Evolutionary conservation across 768 basidiomycete species (phyloP).

Genomic region (Bullera alba): DNA sequence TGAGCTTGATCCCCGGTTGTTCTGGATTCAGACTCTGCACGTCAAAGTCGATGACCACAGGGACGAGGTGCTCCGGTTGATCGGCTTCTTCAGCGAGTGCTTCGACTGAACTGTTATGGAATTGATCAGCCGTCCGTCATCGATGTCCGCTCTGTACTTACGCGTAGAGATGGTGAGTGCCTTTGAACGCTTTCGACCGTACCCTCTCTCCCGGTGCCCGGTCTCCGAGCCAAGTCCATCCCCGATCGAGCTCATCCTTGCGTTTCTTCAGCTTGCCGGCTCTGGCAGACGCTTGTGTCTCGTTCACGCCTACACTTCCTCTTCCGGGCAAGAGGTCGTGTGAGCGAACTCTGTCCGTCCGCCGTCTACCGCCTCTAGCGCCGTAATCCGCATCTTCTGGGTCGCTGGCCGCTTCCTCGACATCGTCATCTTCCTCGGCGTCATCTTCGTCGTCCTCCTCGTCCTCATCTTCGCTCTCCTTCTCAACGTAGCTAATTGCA

Average conservation of each 20-base stretch:
- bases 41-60: constrained; percentile 92
- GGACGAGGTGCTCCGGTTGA: constrained; percentile 59
- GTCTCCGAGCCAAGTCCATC: constrained; percentile 84
- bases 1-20: constrained; percentile 79
- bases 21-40: constrained; percentile 76
- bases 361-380: background rate
- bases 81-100: constrained; percentile 60
- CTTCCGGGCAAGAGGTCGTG: background rate
- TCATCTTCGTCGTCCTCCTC: constrained; percentile 78
- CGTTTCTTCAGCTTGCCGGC: constrained; percentile 50
- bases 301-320: constrained; percentile 56
- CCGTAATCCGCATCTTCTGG: constrained; percentile 38
- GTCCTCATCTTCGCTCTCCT: constrained; percentile 39
- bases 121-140: background rate
- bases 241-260: constrained; percentile 48
- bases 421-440: constrained; percentile 77
- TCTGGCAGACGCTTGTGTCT: constrained; percentile 64
- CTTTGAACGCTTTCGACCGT: constrained; percentile 35
- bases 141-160: constrained; percentile 49
- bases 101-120: constrained; percentile 56
- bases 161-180: constrained; percentile 65
- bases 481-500: constrained; percentile 43
- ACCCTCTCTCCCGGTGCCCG: constrained; percentile 76
- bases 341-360: constrained; percentile 3
- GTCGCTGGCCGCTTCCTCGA: constrained; percentile 50